Evolutionary conservation across 805 yeast genomes (phyloP).

Genomic region (Candida namnaoensis): DNA sequence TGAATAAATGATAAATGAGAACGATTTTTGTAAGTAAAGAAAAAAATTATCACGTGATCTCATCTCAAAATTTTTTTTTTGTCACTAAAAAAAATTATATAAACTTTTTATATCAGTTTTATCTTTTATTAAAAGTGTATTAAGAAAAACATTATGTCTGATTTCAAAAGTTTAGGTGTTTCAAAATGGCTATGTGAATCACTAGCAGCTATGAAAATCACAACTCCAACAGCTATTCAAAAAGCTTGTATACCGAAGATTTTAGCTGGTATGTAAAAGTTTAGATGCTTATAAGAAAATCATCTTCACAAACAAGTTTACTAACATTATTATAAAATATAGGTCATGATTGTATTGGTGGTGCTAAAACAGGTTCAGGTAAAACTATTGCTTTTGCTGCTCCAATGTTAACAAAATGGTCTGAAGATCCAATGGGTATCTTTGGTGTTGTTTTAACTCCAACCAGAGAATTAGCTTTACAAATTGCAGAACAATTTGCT

Average conservation of each 20-base stretch:
- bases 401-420: conserved; percentile 94
- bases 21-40: too few relatives aligned
- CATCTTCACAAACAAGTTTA: background rate
- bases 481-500: conserved; percentile 92
- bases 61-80: background rate
- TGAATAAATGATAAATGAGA: too few relatives aligned
- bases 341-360: conserved; percentile 90
- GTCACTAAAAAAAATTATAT: too few relatives aligned
- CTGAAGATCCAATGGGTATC: conserved; percentile 90
- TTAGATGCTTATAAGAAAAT: background rate
- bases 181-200: conserved; percentile 85
- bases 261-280: conserved; percentile 35
- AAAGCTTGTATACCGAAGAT: conserved; percentile 82
- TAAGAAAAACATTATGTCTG: conserved; percentile 2
- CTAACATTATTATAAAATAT: background rate
- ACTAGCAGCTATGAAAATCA: conserved; percentile 71
- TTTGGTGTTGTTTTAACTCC: conserved; percentile 89
- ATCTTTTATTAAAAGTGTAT: too few relatives aligned
- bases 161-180: conserved; percentile 60
- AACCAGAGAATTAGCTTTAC: conserved; percentile 88
- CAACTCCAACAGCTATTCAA: conserved; percentile 82
- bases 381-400: conserved; percentile 96
- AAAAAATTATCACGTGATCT: background rate
- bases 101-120: too few relatives aligned
- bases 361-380: conserved; percentile 98